phyloP scores from a whole-genome alignment of 2,329 filamentous ascomycete genomes.

The Aspergillus tubingensis region DNA sequence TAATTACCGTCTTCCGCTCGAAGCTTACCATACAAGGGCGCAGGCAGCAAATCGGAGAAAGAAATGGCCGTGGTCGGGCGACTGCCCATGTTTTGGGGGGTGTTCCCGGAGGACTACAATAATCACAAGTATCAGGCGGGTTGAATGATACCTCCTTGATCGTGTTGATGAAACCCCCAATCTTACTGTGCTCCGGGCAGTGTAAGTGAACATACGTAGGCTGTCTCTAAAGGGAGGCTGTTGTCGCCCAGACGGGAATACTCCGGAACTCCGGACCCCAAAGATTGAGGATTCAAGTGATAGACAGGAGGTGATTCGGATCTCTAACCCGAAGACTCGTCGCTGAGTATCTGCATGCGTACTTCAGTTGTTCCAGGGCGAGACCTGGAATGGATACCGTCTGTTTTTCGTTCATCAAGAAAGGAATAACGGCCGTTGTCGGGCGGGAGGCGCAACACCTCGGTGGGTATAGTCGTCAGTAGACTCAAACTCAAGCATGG shows the following conservation, averaged over 20 bases:
- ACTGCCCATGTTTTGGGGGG: neutral
- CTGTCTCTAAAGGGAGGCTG: neutral
- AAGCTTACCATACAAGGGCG: no score
- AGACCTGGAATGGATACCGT: neutral
- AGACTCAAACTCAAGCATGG: neutral
- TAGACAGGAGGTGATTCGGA: slow-evolving; percentile 3
- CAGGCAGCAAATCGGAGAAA: slow-evolving; percentile 17
- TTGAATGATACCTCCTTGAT: neutral
- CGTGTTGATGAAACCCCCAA: neutral
- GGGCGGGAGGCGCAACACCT: neutral
- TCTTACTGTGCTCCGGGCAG: neutral
- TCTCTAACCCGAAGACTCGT: neutral
- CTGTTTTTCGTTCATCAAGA: slow-evolving; percentile 16
- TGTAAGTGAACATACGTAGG: neutral
- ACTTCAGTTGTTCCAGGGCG: neutral
- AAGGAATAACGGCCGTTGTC: neutral
- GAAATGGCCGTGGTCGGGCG: slow-evolving; percentile 4
- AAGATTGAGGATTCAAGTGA: neutral
- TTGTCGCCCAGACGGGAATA: slow-evolving; percentile 1
- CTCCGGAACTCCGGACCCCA: slow-evolving; percentile 9
- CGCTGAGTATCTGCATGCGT: neutral
- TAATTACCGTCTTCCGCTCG: neutral
- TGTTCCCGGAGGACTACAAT: neutral
- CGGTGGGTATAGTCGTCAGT: neutral
- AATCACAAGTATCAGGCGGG: neutral